phyloP scores from a whole-genome alignment of 441 rosid genomes.

The Syzygium syzygioides region DNA sequence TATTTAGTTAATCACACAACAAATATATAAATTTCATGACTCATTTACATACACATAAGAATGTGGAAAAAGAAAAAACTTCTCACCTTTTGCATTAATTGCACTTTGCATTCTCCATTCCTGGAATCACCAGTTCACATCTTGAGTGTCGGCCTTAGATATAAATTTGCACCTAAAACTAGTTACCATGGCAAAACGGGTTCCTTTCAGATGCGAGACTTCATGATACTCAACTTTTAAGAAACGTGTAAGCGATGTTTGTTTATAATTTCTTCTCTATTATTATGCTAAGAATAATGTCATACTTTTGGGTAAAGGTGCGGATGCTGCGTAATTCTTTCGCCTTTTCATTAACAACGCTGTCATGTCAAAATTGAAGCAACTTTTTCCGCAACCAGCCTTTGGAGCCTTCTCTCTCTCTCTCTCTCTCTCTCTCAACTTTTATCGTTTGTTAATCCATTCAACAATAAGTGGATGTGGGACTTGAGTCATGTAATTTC shows the following conservation, averaged over 20 bases:
- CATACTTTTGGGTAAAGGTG: conserved; percentile 36
- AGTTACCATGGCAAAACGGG: not conserved
- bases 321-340: conserved; percentile 54
- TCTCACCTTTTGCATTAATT: not conserved
- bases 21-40: not conserved
- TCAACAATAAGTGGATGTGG: not conserved
- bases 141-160: not conserved
- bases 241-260: not conserved
- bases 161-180: not conserved
- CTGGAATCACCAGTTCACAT: not conserved
- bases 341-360: conserved; percentile 60
- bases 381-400: conserved; percentile 54
- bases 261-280: not conserved
- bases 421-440: not conserved
- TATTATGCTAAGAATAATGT: not conserved
- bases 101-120: not conserved
- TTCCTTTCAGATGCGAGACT: not conserved
- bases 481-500: not conserved
- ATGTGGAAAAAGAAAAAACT: not conserved
- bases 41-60: not conserved
- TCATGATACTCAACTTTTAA: not conserved
- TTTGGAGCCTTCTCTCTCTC: conserved; percentile 17
- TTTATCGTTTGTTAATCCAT: not conserved
- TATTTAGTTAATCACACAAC: not conserved
- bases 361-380: conserved; percentile 78